Evolutionary conservation across 208 protist species (phyloP), one percentile per base, ranked within the genome.

Genomic region (Leishmania tropica): DNA sequence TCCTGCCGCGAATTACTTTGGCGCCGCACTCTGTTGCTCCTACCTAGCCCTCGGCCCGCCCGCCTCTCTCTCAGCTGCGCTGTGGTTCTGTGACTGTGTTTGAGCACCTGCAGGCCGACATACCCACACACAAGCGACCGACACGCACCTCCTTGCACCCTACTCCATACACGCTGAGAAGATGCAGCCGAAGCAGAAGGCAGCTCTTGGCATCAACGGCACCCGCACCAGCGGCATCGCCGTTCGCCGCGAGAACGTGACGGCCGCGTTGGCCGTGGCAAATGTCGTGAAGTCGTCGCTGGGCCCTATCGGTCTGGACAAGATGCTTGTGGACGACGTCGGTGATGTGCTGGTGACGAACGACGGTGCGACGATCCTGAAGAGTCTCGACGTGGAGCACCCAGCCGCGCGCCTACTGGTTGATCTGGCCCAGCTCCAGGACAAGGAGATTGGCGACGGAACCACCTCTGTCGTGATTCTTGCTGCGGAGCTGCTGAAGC

Each of bases 251-350:
- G 98, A 99, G 89, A 99, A 99, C 87, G 99, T 99, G 51, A 99
- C 94, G 28, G 99, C 99, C 4, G 96, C 94, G 28, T 71, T 99
- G 60, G 98, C 99, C 4, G 94, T 99, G 70, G 96, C 99, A 48
- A 99, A 99, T 84, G 98, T 99, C 76, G 97, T 99, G 47, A 99
- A 99, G 89, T 99, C 97, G n/a, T 99, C 99, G 15, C 95, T 99
- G 31, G 99, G 99, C 71, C 99, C 99, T 48, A 96, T 99, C 68
- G 99, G 99, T 4, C 95, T 99, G 19, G 99, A 99, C 89, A 99
- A 99, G 92, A 99, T 99, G 99, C 89, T 99, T 13, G 99, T 99
- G 5, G 99, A 99, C 85, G 98, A 99, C 76, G 93, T 99, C 83
- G 99, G 99, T 78, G 99, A 99, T 88, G 98, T 99, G 28, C 98